These are phyloP conservation scores for Russula emetica DNA, from an alignment of 768 basidiomycete genomes.

Conservation along the genomic window DNA sequence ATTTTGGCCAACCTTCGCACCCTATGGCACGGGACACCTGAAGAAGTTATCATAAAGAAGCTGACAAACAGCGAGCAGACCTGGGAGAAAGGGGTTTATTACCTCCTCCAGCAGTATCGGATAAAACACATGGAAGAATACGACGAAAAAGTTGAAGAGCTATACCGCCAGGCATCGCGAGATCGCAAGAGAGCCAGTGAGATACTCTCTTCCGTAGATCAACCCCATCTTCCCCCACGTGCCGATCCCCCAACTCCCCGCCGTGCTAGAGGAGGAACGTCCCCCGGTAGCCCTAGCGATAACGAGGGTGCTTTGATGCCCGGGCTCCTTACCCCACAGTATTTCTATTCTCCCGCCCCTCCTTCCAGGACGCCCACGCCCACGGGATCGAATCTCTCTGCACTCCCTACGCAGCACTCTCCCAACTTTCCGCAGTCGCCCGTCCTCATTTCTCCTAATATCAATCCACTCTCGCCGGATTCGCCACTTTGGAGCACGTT, in stretches of 20 bases:
- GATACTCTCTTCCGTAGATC: conserved; percentile 27
- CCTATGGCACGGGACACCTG: conserved; percentile 81
- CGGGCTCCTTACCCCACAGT: conserved; percentile 24
- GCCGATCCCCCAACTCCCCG: conserved; percentile 60
- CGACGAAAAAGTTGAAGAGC: conserved; percentile 43
- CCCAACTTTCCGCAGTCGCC: conserved; percentile 26
- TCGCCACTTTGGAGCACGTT: conserved; percentile 34
- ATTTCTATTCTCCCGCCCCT: conserved; percentile 17
- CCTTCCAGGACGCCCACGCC: conserved; percentile 9
- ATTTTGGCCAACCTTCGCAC: conserved; percentile 88
- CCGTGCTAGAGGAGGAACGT: conserved; percentile 38
- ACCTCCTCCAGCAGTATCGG: conserved; percentile 81
- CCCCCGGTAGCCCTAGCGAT: conserved; percentile 24
- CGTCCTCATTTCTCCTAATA: conserved; percentile 25
- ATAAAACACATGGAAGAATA: conserved; percentile 70
- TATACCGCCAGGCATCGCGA: conserved; percentile 33
- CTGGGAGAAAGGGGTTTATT: conserved; percentile 97
- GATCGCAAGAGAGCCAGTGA: conserved; percentile 38
- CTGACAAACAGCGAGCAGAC: conserved; percentile 65
- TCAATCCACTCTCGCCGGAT: conserved; percentile 33
- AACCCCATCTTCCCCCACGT: conserved; percentile 44
- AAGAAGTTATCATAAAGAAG: conserved; percentile 66
- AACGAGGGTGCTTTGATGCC: conserved; percentile 22
- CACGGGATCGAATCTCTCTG: conserved; percentile 29
- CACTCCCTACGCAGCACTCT: conserved; percentile 32